Evolutionary conservation across 108 stramenopile species (phyloP).

Genomic region (Skeletonema tropicum): DNA sequence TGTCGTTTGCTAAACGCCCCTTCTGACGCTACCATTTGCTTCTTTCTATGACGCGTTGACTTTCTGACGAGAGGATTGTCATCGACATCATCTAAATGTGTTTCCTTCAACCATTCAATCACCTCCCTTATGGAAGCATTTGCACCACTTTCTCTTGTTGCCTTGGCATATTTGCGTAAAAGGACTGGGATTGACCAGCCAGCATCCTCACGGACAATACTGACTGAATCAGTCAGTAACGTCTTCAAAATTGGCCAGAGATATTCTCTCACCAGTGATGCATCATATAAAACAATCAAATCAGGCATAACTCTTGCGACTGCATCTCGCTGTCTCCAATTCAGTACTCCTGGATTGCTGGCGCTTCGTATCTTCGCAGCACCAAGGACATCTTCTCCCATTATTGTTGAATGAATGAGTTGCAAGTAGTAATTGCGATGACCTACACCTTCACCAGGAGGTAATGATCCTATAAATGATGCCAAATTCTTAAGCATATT

Average conservation of each 20-base stretch:
- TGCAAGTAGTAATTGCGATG: slow-evolving; percentile 70
- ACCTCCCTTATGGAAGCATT: slow-evolving; percentile 56
- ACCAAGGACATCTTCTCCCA: slow-evolving; percentile 76
- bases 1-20: slow-evolving; percentile 80
- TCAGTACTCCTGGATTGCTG: slow-evolving; percentile 81
- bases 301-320: slow-evolving; percentile 88
- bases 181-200: slow-evolving; percentile 79
- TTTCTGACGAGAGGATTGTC: neutral
- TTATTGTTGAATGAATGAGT: slow-evolving; percentile 75
- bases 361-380: slow-evolving; percentile 72
- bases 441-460: slow-evolving; percentile 41
- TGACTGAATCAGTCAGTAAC: slow-evolving; percentile 78
- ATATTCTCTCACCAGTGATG: slow-evolving; percentile 55
- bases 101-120: slow-evolving; percentile 71
- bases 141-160: slow-evolving; percentile 25
- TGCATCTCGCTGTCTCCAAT: slow-evolving; percentile 93
- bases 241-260: slow-evolving; percentile 80
- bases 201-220: slow-evolving; percentile 80
- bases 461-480: slow-evolving; percentile 70
- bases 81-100: slow-evolving; percentile 53
- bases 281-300: slow-evolving; percentile 66
- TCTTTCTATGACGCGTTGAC: slow-evolving; percentile 24
- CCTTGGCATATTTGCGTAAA: slow-evolving; percentile 52
- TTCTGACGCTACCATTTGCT: slow-evolving; percentile 49
- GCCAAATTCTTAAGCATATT: slow-evolving; percentile 88